Base-by-base conservation (phyloP, 2,329 filamentous ascomycete genomes). In the Moelleriella libera region DNA sequence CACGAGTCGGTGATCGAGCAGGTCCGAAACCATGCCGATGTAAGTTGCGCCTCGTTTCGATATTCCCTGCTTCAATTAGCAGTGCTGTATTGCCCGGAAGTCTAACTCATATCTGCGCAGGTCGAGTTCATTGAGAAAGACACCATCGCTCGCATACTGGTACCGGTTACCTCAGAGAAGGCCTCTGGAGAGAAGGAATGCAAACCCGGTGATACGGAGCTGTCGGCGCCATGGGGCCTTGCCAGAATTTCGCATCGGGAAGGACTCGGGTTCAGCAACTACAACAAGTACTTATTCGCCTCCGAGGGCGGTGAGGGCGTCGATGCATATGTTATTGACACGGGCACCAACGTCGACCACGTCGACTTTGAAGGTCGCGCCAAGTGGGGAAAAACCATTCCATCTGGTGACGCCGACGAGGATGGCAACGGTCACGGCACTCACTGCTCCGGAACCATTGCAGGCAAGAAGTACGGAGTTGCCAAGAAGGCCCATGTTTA, bases 381-480 rank as follows among this genome's bases (percentile, higher is more conserved):
- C 58, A 74, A 79, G 60, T 98, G 92, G 92, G 92, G 92, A 65
- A 92, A 94, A 80, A 98, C 92, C 56, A 89, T 98, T 58, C 94
- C 94, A 52, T 56, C 67, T 44, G 82, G 82, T 52, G 89, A 98
- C 63, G 82, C 76, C 45, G 92, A 98, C 63, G 75, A 79, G 57
- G 92, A 98, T 70, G 92, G 92, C 67, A 98, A 98, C 60, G 92
- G 92, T 52, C 92, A 98, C 75, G 92, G 92, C 60, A 98, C 92
- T 61, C 92, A 98, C 78, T 98, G 92, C 82, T 97, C 92, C 54
- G 92, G 92, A 59, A 98, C 94, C 53, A 83, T 98, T 60, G 92
- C 86, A 55, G 92, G 94, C 65, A 94, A 92, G 81, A 96, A 95
- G 76, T 98, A 95, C 64, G 92, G 92, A 79, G 92, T 98, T 54